Evolutionary conservation across 352 stramenopile species (phyloP).

Genomic region (Peronospora belbahrii): DNA sequence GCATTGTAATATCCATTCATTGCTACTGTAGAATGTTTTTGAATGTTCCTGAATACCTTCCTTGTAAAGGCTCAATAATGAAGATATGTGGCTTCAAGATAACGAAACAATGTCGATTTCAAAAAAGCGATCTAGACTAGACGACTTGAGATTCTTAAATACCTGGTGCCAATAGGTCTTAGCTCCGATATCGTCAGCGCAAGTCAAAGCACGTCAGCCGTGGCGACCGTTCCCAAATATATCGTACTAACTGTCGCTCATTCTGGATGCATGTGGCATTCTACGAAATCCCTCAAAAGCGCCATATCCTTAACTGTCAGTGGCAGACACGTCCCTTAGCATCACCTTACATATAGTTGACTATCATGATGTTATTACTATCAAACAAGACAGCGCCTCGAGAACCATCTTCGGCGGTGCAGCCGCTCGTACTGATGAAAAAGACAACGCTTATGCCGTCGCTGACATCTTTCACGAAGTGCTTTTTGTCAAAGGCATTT

Average conservation of each 20-base stretch:
- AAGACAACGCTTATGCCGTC: constrained; percentile 24
- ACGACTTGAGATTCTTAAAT: too few species aligned
- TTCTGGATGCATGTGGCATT: constrained; percentile 9
- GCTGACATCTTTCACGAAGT: constrained; percentile 29
- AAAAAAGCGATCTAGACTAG: too few species aligned
- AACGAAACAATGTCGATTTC: not conserved
- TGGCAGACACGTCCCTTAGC: not conserved
- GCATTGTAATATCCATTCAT: too few species aligned
- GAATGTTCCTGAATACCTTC: too few species aligned
- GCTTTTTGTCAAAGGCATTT: constrained; percentile 31
- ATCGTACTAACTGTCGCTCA: constrained; percentile 5
- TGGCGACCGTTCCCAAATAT: constrained; percentile 13
- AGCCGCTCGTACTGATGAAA: constrained; percentile 24
- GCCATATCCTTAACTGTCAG: not conserved
- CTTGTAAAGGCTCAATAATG: not conserved
- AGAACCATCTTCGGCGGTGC: constrained; percentile 5
- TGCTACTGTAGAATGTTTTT: not conserved
- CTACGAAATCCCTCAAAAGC: constrained; percentile 21
- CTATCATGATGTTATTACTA: constrained; percentile 5
- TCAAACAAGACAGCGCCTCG: not conserved
- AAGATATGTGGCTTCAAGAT: not conserved
- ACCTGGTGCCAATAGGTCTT: too few species aligned
- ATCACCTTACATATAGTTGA: not conserved
- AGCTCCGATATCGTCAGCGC: constrained; percentile 10
- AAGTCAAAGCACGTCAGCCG: constrained; percentile 20